phyloP scores from a whole-genome alignment of 1,284 basidiomycete genomes.

The Bondarzewia mesenterica region DNA sequence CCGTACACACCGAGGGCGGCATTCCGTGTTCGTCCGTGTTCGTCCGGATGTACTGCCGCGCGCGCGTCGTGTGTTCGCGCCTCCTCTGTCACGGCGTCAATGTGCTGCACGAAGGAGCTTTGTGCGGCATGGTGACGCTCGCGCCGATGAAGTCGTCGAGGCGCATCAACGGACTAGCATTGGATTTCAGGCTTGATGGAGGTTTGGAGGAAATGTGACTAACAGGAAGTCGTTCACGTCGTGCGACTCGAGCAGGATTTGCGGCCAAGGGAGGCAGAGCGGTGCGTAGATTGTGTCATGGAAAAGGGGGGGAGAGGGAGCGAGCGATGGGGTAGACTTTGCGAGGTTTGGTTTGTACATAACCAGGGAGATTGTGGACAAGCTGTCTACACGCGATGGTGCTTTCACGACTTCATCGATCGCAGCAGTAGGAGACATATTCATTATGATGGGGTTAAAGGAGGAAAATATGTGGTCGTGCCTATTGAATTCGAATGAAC shows the following conservation, averaged over 20 bases:
- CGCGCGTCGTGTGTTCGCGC: background rate
- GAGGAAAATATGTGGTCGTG: too few relatives aligned
- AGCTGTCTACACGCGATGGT: too few relatives aligned
- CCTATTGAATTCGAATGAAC: too few relatives aligned
- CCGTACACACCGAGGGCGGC: background rate
- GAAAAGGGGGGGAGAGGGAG: background rate
- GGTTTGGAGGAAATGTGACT: background rate
- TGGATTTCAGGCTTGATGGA: too few relatives aligned
- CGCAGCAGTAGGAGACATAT: too few relatives aligned
- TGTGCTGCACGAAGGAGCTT: background rate
- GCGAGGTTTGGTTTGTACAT: background rate
- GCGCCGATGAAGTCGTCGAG: background rate
- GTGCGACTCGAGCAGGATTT: background rate
- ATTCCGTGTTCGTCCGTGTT: slow-evolving; percentile 1
- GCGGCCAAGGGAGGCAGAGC: background rate
- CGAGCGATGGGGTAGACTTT: background rate
- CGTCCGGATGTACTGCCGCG: background rate
- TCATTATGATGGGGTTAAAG: too few relatives aligned
- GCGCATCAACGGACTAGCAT: background rate
- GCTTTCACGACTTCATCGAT: too few relatives aligned
- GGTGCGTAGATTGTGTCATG: background rate
- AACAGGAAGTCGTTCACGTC: background rate
- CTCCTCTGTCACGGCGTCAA: background rate
- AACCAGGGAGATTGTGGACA: background rate
- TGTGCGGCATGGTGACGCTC: slow-evolving; percentile 1